These are phyloP conservation scores for Puccinia hordei DNA, from an alignment of 1,284 basidiomycete genomes.

Conservation along the genomic window DNA sequence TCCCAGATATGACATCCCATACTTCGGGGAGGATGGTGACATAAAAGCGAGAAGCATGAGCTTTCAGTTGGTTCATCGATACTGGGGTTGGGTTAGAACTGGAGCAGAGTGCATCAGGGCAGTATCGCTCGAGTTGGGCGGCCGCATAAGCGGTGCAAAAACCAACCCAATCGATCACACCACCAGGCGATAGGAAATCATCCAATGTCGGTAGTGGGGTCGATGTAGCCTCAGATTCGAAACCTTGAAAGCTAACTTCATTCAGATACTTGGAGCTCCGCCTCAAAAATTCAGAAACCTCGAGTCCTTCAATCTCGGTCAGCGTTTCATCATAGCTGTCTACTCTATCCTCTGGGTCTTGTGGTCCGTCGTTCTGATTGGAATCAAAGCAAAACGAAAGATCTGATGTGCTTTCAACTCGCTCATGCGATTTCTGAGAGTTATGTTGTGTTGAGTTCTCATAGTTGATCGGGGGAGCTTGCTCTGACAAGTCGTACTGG, in stretches of 20 bases:
- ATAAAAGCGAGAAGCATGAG: slow-evolving; percentile 31
- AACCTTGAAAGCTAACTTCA: slow-evolving; percentile 16
- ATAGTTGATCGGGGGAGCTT: background rate
- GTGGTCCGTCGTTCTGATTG: background rate
- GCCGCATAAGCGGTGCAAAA: slow-evolving; percentile 23
- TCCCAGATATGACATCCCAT: slow-evolving; percentile 19
- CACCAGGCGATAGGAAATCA: slow-evolving; percentile 24
- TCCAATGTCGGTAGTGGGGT: slow-evolving; percentile 2
- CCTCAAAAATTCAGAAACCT: slow-evolving; percentile 38
- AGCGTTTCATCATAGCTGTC: background rate
- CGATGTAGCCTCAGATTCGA: background rate
- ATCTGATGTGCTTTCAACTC: slow-evolving; percentile 5
- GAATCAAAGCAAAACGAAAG: background rate
- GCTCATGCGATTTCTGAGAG: background rate
- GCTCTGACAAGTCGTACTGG: background rate
- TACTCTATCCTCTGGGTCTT: background rate
- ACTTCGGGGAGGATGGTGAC: slow-evolving; percentile 36
- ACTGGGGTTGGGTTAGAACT: background rate
- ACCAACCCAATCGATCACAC: slow-evolving; percentile 32
- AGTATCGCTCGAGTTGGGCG: slow-evolving; percentile 34
- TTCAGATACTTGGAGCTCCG: slow-evolving; percentile 45
- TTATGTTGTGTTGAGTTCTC: background rate
- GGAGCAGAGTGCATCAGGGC: slow-evolving; percentile 21
- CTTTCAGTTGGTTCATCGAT: slow-evolving; percentile 41
- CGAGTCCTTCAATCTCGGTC: slow-evolving; percentile 29